Base-by-base conservation (phyloP, 169 alveolate genomes). In the Babesia sp. region DNA sequence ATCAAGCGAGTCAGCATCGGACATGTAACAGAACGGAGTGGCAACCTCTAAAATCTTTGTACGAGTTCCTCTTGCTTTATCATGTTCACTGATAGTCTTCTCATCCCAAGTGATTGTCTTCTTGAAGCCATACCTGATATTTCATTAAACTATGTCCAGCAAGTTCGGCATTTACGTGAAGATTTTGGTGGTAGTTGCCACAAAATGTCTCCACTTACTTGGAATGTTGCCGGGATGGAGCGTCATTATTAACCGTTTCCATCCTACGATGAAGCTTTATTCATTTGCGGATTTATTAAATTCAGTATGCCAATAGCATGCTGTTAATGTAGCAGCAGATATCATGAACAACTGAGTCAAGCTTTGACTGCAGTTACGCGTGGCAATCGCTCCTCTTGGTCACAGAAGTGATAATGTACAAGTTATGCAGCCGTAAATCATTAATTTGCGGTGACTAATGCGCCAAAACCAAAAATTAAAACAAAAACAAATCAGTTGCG, bases 61-160 rank as follows among this genome's bases (percentile, higher is more conserved):
- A 55, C 95, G 60, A 14, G 95, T 90, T 12, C 95, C 95, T 48
- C 95, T 71, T 29, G 70, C 94, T 53, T 90, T 90, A 82, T 91
- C 94, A 51, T 91, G 95, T 63, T 91, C 95, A 20, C 87, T 85
- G 33, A 91, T 91, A 22, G 90, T 71, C 39, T 80, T 87, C 66
- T 91, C 95, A 55, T 91, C 95, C 92, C 94, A 91, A 48, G 92
- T 71, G 59, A 89, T 89, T 14, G 83, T 71, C 72, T 83, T 89
- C 74, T 71, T 84, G 54, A 86, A 78, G 41, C 36, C 9, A 29
- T 22, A 18, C 67, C 67, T 57, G 67, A 4, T 9, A n/a, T 20
- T 26, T 8, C 12, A 3, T 48, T 48, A 48, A 12, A 7, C 36
- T 12, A 20, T 48, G 20, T 33, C 20, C 1, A 9, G 18, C 9